Evolutionary conservation across 2,329 filamentous ascomycete genomes (phyloP).

Genomic region (Akanthomyces lecanii): DNA sequence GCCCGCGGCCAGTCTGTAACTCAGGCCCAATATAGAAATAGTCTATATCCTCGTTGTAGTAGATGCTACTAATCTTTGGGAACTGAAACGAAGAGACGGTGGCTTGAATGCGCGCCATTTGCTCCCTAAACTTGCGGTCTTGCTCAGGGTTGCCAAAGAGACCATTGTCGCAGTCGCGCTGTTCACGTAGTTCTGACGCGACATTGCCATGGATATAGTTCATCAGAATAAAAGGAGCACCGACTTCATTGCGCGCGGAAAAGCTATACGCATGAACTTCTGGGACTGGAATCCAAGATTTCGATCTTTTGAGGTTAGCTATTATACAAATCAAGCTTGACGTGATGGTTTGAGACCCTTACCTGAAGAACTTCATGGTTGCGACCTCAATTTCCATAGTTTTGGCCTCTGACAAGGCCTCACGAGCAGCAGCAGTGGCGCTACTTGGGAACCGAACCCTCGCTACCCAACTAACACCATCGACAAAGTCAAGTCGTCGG

Average conservation of each 20-base stretch:
- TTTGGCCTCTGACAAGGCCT: background rate
- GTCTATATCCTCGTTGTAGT: background rate
- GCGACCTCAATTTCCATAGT: background rate
- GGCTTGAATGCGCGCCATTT: conserved; percentile 15
- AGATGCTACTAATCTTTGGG: conserved; percentile 12
- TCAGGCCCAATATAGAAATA: conserved; percentile 14
- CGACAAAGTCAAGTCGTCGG: background rate
- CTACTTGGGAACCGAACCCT: background rate
- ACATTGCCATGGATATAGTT: background rate
- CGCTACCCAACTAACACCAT: background rate
- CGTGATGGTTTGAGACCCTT: background rate
- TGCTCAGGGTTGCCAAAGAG: conserved; percentile 1
- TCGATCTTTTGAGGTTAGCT: background rate
- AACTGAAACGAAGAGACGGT: conserved; percentile 1
- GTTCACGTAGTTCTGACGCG: background rate
- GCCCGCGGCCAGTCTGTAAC: conserved; percentile 1
- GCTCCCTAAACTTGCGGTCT: conserved; percentile 4
- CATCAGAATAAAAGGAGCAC: background rate
- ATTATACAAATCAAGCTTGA: background rate
- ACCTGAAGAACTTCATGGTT: background rate
- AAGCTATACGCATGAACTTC: background rate
- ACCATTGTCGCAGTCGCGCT: background rate
- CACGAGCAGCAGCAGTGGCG: background rate
- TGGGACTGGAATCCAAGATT: background rate
- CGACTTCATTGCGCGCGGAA: background rate